These are phyloP conservation scores for Mucuna pruriens DNA, from an alignment of 306 rosid genomes.

Conservation along the genomic window DNA sequence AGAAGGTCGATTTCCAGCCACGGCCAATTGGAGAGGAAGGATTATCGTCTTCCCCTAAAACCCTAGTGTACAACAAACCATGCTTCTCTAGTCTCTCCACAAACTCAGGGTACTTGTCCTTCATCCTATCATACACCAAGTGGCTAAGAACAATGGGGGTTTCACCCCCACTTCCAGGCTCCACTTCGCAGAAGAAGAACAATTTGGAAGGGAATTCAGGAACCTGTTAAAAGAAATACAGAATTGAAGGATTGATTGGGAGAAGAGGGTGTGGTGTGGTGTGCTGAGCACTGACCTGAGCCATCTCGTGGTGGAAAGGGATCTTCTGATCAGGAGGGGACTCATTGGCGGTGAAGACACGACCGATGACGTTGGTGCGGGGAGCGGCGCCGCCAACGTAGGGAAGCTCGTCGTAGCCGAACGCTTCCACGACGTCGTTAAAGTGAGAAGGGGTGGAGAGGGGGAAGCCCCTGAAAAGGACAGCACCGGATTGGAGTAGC, in stretches of 20 bases:
- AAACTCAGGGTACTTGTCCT: conserved; percentile 68
- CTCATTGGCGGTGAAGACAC: conserved; percentile 90
- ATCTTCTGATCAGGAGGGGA: conserved; percentile 93
- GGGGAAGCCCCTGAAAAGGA: conserved; percentile 67
- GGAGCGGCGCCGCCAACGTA: conserved; percentile 93
- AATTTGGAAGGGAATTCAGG: conserved; percentile 79
- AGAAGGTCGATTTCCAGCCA: conserved; percentile 95
- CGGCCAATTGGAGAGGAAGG: conserved; percentile 89
- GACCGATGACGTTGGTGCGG: conserved; percentile 73
- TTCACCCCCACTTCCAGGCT: conserved; percentile 82
- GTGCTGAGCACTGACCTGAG: conserved; percentile 70
- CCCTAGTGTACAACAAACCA: conserved; percentile 74
- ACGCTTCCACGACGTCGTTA: conserved; percentile 81
- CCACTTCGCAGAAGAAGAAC: conserved; percentile 90
- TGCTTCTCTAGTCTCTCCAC: conserved; percentile 69
- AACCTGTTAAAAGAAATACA: conserved; percentile 38
- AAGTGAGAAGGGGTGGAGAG: conserved; percentile 67
- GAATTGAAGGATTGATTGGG: too few species aligned
- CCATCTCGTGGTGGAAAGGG: conserved; percentile 91
- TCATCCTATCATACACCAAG: conserved; percentile 74
- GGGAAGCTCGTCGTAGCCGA: conserved; percentile 81
- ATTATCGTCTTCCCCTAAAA: conserved; percentile 77
- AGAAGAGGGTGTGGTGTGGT: too few species aligned
- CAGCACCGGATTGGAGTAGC: conserved; percentile 69
- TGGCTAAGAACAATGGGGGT: conserved; percentile 92